Conservation (phyloP, 805 yeast species). For the Metschnikowia dekortorum region DNA sequence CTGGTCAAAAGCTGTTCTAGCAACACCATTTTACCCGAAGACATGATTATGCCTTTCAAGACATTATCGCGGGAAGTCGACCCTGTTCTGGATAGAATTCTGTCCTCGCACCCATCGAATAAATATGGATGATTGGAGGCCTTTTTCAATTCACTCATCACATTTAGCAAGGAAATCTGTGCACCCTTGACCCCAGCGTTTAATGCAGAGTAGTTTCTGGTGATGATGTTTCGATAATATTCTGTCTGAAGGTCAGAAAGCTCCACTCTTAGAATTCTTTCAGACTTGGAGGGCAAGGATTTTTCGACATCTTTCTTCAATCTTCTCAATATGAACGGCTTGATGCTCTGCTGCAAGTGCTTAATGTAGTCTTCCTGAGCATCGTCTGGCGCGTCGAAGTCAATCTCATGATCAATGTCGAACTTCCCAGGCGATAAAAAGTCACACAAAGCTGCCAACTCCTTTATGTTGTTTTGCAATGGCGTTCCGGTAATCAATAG, state of each 20-base stretch:
- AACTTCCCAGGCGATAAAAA: slow-evolving; percentile 95
- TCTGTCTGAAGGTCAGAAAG: slow-evolving; percentile 92
- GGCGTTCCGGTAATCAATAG: slow-evolving; percentile 97
- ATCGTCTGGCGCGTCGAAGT: slow-evolving; percentile 82
- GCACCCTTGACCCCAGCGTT: slow-evolving; percentile 70
- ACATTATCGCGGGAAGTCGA: slow-evolving; percentile 68
- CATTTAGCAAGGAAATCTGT: slow-evolving; percentile 82
- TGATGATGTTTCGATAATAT: slow-evolving; percentile 88
- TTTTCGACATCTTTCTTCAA: slow-evolving; percentile 97
- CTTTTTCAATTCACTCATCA: slow-evolving; percentile 93
- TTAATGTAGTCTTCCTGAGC: slow-evolving; percentile 87
- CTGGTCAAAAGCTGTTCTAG: slow-evolving; percentile 84
- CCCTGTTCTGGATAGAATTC: slow-evolving; percentile 65
- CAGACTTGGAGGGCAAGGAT: slow-evolving; percentile 92
- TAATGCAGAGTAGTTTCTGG: slow-evolving; percentile 87
- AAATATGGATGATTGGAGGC: slow-evolving; percentile 97
- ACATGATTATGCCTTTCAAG: slow-evolving; percentile 90
- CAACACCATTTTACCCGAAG: slow-evolving; percentile 96
- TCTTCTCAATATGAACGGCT: slow-evolving; percentile 90
- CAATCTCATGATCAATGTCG: slow-evolving; percentile 88
- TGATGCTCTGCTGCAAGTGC: slow-evolving; percentile 75
- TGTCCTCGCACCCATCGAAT: slow-evolving; percentile 88
- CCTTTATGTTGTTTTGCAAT: slow-evolving; percentile 90
- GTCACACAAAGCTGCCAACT: slow-evolving; percentile 89
- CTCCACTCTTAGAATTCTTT: slow-evolving; percentile 91